Evolutionary conservation across 495 filamentous ascomycete species (phyloP).

Genomic region (Aspergillus carlsbadensis): DNA sequence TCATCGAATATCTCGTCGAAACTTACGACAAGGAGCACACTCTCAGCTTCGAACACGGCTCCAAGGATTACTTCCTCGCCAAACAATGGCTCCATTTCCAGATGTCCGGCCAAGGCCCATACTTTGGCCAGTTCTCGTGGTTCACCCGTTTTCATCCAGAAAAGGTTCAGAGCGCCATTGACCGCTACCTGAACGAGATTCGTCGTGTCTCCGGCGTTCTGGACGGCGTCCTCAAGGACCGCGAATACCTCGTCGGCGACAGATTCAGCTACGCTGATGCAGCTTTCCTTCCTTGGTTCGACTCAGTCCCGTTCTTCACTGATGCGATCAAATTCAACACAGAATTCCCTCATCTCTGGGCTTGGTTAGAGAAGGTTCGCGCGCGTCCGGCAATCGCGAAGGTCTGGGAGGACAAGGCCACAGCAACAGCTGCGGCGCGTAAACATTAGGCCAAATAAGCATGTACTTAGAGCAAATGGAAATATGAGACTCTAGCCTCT

Average conservation of each 20-base stretch:
- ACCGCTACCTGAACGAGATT: slow-evolving; percentile 61
- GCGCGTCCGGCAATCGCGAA: slow-evolving; percentile 41
- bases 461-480: too few relatives aligned
- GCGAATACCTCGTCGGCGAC: slow-evolving; percentile 59
- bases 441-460: too few relatives aligned
- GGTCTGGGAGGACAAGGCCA: slow-evolving; percentile 34
- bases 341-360: slow-evolving; percentile 39
- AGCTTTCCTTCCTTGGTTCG: slow-evolving; percentile 56
- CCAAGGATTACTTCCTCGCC: slow-evolving; percentile 48
- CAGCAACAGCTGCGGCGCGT: slow-evolving; percentile 1
- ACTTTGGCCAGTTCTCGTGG: slow-evolving; percentile 60
- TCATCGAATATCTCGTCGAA: slow-evolving; percentile 68
- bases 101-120: slow-evolving; percentile 67
- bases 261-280: slow-evolving; percentile 60
- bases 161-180: slow-evolving; percentile 54
- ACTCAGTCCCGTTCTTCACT: slow-evolving; percentile 14
- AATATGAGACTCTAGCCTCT: too few relatives aligned
- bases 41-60: slow-evolving; percentile 52
- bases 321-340: slow-evolving; percentile 31
- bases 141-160: slow-evolving; percentile 56
- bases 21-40: slow-evolving; percentile 65
- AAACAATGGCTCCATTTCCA: slow-evolving; percentile 72
- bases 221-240: slow-evolving; percentile 47
- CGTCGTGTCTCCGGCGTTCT: slow-evolving; percentile 60
- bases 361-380: slow-evolving; percentile 45